Evolutionary conservation across 116 monocot species (phyloP).

Genomic region (Posidonia oceanica): DNA sequence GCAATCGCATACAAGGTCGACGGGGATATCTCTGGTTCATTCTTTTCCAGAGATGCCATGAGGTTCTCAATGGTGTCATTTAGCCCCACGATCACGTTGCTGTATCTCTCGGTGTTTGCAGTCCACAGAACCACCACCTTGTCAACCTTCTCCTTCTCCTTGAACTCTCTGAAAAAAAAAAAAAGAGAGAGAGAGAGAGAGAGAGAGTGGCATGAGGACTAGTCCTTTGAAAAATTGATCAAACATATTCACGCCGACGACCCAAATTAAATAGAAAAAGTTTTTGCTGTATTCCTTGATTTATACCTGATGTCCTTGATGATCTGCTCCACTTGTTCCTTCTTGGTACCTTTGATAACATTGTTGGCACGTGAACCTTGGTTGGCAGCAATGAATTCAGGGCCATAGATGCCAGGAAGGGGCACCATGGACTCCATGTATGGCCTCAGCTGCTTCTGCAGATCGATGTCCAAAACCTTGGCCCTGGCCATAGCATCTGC

Average conservation of each 20-base stretch:
- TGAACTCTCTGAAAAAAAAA: constrained; percentile 55
- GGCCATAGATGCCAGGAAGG: constrained; percentile 79
- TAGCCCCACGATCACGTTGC: constrained; percentile 73
- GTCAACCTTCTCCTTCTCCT: constrained; percentile 87
- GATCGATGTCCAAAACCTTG: constrained; percentile 94
- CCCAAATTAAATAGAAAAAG: no score
- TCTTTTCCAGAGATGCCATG: constrained; percentile 57
- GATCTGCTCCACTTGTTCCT: constrained; percentile 75
- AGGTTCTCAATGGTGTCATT: constrained; percentile 88
- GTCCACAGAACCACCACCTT: constrained; percentile 96
- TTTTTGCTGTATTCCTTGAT: neutral
- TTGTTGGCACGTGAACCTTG: constrained; percentile 79
- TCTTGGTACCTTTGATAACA: constrained; percentile 78
- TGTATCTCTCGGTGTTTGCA: constrained; percentile 96
- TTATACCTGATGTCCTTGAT: constrained; percentile 85
- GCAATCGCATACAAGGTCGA: constrained; percentile 82
- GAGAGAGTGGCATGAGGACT: no score
- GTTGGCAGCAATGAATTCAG: constrained; percentile 94
- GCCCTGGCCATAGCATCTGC: constrained; percentile 91
- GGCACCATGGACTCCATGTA: constrained; percentile 98
- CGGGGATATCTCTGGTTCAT: constrained; percentile 87
- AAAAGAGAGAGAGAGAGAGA: neutral
- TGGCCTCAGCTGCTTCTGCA: constrained; percentile 94
- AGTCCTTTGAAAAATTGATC: no score
- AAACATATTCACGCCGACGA: no score